Conservation (phyloP, 2,329 filamentous ascomycete genomes). For the Clonostachys chloroleuca region DNA sequence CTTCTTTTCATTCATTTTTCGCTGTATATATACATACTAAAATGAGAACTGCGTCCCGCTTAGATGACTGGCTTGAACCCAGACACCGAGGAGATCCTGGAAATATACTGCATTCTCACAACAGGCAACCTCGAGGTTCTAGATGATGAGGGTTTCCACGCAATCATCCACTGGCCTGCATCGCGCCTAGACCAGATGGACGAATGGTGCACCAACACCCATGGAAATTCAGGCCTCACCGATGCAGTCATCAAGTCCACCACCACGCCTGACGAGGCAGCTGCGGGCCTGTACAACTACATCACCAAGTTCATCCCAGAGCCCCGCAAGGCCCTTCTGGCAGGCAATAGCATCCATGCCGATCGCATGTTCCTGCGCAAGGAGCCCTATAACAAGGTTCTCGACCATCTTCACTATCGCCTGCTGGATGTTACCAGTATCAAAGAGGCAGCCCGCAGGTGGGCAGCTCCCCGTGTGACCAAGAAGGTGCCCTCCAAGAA, state of each 20-base stretch:
- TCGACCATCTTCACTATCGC: constrained; percentile 80
- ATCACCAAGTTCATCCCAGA: constrained; percentile 69
- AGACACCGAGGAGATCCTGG: constrained; percentile 78
- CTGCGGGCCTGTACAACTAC: constrained; percentile 70
- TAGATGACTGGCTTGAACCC: constrained; percentile 81
- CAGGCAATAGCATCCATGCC: constrained; percentile 90
- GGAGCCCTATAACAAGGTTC: constrained; percentile 67
- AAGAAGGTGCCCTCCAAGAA: constrained; percentile 66
- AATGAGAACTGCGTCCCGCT: not conserved
- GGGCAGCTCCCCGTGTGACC: constrained; percentile 51
- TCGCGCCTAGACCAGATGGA: constrained; percentile 74
- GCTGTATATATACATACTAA: not conserved
- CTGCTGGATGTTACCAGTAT: constrained; percentile 89
- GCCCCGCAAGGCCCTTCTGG: constrained; percentile 65
- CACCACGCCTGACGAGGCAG: constrained; percentile 68
- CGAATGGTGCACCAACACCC: constrained; percentile 82
- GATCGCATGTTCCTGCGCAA: constrained; percentile 78
- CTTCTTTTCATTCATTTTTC: not conserved
- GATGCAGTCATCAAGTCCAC: constrained; percentile 69
- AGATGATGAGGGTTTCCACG: constrained; percentile 74
- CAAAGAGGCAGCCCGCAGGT: constrained; percentile 84
- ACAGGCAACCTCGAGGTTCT: constrained; percentile 72
- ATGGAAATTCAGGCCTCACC: constrained; percentile 78
- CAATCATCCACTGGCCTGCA: constrained; percentile 69
- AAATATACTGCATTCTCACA: constrained; percentile 90